phyloP scores from a whole-genome alignment of 2,329 filamentous ascomycete species.

The Leptographium flavum region DNA sequence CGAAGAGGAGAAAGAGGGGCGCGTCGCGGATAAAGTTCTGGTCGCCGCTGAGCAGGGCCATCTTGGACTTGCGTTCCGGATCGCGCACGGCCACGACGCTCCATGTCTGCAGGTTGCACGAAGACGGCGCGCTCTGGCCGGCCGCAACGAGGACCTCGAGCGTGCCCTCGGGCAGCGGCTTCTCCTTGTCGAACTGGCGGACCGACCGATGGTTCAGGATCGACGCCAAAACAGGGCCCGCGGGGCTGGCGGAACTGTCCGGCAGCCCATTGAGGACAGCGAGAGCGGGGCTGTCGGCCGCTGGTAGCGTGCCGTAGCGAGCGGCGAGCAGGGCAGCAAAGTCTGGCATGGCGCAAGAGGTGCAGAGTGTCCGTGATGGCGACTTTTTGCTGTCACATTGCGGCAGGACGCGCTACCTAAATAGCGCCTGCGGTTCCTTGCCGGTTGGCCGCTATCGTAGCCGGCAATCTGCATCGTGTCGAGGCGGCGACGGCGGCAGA shows the following conservation, averaged over 20 bases:
- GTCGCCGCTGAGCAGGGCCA: slow-evolving; percentile 15
- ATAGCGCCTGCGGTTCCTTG: too few species aligned
- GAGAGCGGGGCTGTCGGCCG: background rate
- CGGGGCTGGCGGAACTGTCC: too few species aligned
- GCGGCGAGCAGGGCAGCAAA: background rate
- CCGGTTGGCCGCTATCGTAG: too few species aligned
- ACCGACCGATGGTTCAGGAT: slow-evolving; percentile 18
- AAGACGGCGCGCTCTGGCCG: slow-evolving; percentile 20
- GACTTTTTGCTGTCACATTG: too few species aligned
- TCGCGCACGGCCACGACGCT: slow-evolving; percentile 17
- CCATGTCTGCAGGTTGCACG: slow-evolving; percentile 21
- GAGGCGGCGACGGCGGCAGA: too few species aligned
- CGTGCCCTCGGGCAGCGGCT: slow-evolving; percentile 11
- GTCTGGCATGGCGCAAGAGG: background rate
- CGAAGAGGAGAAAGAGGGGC: slow-evolving; percentile 19
- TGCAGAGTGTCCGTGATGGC: too few species aligned
- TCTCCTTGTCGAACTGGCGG: slow-evolving; percentile 14
- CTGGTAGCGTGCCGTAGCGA: background rate
- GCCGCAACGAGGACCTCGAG: slow-evolving; percentile 18
- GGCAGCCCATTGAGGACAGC: background rate
- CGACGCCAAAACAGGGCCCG: slow-evolving; percentile 15
- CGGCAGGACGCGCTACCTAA: too few species aligned
- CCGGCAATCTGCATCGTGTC: too few species aligned
- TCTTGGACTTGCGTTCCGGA: slow-evolving; percentile 13
- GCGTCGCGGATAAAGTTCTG: slow-evolving; percentile 19